Base-by-base conservation (phyloP, 176 grass and related monocot genomes). In the Tillandsia leiboldiana region DNA sequence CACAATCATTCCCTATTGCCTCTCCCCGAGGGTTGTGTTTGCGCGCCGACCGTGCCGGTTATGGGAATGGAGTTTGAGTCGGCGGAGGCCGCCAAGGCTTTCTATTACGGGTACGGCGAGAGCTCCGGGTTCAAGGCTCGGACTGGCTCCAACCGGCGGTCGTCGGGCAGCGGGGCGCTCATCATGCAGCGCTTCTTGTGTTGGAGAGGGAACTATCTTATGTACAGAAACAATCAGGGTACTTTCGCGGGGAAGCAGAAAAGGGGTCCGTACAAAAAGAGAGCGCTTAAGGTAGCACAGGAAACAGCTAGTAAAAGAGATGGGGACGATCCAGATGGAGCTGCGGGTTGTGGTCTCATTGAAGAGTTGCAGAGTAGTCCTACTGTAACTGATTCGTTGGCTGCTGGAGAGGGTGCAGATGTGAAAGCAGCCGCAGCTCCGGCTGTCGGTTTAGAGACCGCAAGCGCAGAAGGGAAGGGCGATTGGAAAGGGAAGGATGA, bases 131-230 rank as follows among this genome's bases (percentile, higher is more conserved):
- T 96, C 47, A 91, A 83, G 74, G 83, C 82, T 33, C 77, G 85
- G 22, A 82, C 72, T 20, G 87, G 87, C 75, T 82, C 82, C 48
- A 88, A 86, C 69, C 79, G 85, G 70, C 71, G 91, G 48, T 86
- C 82, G 0, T 68, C 76, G 8, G 79, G 71, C 48, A 81, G 64
- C 26, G 87, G 87, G 2, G 49, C 78, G 15, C 89, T 83, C 51
- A 81, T 84, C 79, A 85, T 96, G 91, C 91, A 96, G 75, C 75
- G 87, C 70, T 96, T 96, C 75, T 71, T 91, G 14, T 96, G 91
- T 70, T 81, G 78, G n/a, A 83, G 72, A 65, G 87, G 91, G 47
- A 81, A 81, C 47, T 81, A 58, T 70, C 3, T 33, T 0, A 81
- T 74, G 14, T 68, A 57, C 51, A 75, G 66, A 15, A 68, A 29